A percentile compares a stretch with the other conserved stretches of the same genome.
Evolutionary conservation across 768 basidiomycete genomes (phyloP).

Genomic region (Podaxis carcinomalis): DNA sequence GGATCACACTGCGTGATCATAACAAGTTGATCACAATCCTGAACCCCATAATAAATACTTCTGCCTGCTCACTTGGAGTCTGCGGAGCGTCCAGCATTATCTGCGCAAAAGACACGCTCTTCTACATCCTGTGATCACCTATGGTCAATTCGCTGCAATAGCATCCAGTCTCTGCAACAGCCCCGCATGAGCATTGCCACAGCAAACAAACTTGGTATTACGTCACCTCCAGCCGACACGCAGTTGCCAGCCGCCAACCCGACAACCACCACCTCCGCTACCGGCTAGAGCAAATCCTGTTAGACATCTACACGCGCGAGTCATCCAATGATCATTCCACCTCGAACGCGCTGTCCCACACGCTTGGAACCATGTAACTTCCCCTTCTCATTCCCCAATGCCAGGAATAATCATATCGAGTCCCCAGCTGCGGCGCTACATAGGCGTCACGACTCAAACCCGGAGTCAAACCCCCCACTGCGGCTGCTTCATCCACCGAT

Average conservation of each 20-base stretch:
- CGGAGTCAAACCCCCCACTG: background rate
- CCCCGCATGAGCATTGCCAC: background rate
- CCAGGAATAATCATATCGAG: background rate
- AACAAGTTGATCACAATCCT: background rate
- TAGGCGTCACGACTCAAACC: background rate
- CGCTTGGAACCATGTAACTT: background rate
- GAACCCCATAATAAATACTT: background rate
- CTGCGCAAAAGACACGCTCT: background rate
- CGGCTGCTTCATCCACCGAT: background rate
- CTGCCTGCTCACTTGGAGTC: background rate
- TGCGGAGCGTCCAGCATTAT: background rate
- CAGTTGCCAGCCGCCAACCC: background rate
- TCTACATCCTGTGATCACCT: background rate
- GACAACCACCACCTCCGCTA: background rate
- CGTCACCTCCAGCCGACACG: background rate
- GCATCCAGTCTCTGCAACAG: background rate
- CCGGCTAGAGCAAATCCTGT: background rate
- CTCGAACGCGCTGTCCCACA: background rate
- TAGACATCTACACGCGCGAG: background rate
- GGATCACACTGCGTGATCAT: conserved; percentile 6
- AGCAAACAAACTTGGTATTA: background rate
- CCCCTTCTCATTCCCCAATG: background rate
- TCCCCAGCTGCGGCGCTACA: background rate
- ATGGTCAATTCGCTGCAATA: background rate
- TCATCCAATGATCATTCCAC: background rate